Base-by-base conservation (phyloP, 768 basidiomycete genomes). In the Phlebiopsis flavidoalba region DNA sequence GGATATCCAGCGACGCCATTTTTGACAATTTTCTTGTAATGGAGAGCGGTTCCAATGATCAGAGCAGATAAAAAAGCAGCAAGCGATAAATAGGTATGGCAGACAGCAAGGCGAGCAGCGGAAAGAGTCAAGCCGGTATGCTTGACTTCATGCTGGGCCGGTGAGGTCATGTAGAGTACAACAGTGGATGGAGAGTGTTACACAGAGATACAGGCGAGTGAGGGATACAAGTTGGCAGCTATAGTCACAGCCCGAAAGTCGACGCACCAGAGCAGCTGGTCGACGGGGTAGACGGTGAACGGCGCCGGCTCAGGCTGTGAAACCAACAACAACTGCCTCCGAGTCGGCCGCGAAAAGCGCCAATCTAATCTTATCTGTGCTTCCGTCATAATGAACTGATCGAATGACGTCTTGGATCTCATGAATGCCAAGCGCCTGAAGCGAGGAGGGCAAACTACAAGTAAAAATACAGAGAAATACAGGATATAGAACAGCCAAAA, bases 21-120 rank as follows among this genome's bases (percentile, higher is more conserved):
- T 76, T 89, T 91, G 40, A 93, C 91, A 31, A 96, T 85, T 69
- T 88, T 88, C 64, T 83, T 81, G 76, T 88, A 95, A 70, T 94
- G 89, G n/a, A 90, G 78, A 0, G 77, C 67, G 64, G 80, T 84
- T 0, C 85, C 92, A 35, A 93, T 65, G 22, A 78, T 58, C 31
- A 96, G 77, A 1, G 93, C 89, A 4, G 75, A 69, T 24, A 73
- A 33, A 69, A 95, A 95, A 0, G 93, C 91, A 4, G 77, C 65
- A 53, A 79, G 77, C 0, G 88, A 85, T 58, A 93, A 77, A 53
- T 75, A 70, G 0, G 91, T 91, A 65, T 95, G 93, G 5, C 75
- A 73, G 8, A 79, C 77, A 33, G 84, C 85, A 59, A 95, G 67
- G 36, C 59, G 59, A 15, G 68, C 62, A 35, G 68, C 70, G 31